Percentiles rank a stretch among this genome's conserved stretches.
Conservation (phyloP, 1,284 basidiomycete species). For the Pseudozyma pruni region DNA sequence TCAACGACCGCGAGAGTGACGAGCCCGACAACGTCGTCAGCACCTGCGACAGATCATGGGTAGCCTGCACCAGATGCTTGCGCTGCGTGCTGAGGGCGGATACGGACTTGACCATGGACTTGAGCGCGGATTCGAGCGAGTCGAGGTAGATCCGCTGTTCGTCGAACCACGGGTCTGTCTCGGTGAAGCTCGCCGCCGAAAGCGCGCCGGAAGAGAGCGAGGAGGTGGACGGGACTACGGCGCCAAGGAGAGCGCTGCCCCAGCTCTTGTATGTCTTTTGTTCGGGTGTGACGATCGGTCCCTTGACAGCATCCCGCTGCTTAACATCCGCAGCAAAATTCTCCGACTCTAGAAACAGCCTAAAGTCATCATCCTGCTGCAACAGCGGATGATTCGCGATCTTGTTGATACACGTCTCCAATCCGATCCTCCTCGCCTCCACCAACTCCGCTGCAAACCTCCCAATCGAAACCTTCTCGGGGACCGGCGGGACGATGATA, state of each 20-base stretch:
- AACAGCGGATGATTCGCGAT: slow-evolving; percentile 69
- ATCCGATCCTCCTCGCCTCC: slow-evolving; percentile 68
- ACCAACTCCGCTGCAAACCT: slow-evolving; percentile 69
- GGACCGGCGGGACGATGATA: slow-evolving; percentile 93
- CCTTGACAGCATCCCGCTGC: slow-evolving; percentile 73
- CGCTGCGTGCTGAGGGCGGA: slow-evolving; percentile 84
- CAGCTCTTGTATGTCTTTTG: slow-evolving; percentile 64
- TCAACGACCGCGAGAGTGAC: slow-evolving; percentile 66
- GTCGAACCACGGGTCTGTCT: slow-evolving; percentile 98
- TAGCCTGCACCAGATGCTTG: slow-evolving; percentile 69
- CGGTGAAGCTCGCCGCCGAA: slow-evolving; percentile 82
- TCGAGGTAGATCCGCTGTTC: slow-evolving; percentile 86
- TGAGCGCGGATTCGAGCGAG: slow-evolving; percentile 86
- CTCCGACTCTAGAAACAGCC: slow-evolving; percentile 69
- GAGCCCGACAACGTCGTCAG: slow-evolving; percentile 65
- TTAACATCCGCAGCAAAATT: slow-evolving; percentile 70
- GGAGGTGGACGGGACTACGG: slow-evolving; percentile 50
- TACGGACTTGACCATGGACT: slow-evolving; percentile 84
- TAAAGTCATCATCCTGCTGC: slow-evolving; percentile 69
- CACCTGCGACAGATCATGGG: slow-evolving; percentile 62
- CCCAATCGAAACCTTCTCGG: slow-evolving; percentile 88
- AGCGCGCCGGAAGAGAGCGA: slow-evolving; percentile 40
- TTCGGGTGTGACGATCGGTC: slow-evolving; percentile 63
- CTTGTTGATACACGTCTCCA: slow-evolving; percentile 69
- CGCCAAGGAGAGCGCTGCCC: slow-evolving; percentile 29